phyloP scores from a whole-genome alignment of 2,329 filamentous ascomycete species.

The Scytalidium sp. region DNA sequence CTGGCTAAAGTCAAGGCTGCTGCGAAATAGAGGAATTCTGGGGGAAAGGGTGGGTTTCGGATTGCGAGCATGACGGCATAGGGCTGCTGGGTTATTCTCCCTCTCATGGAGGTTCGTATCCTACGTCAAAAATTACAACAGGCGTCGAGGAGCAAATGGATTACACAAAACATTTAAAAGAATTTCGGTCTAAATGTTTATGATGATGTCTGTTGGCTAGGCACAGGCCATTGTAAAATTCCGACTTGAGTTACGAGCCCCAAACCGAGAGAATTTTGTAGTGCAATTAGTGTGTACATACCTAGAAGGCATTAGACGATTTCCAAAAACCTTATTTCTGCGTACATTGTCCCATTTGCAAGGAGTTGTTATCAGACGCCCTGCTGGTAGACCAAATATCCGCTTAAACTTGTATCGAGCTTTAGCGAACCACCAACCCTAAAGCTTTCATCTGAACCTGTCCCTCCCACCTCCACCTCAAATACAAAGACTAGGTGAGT shows the following conservation, averaged over 20 bases:
- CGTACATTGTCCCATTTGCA: background rate
- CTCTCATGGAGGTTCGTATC: slow-evolving; percentile 61
- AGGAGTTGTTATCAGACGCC: background rate
- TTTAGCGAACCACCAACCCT: slow-evolving; percentile 8
- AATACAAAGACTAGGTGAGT: background rate
- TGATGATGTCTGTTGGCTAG: background rate
- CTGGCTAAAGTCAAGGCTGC: slow-evolving; percentile 87
- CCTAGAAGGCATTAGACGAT: background rate
- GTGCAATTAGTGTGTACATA: background rate
- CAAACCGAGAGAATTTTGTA: background rate
- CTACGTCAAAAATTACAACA: slow-evolving; percentile 56
- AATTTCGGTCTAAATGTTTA: slow-evolving; percentile 13
- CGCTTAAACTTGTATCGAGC: background rate
- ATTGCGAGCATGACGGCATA: slow-evolving; percentile 47
- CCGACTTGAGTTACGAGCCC: background rate
- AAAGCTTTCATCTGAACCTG: background rate
- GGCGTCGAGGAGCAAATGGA: slow-evolving; percentile 62
- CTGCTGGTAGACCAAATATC: background rate
- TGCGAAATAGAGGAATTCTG: slow-evolving; percentile 52
- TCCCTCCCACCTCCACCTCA: background rate
- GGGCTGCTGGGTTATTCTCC: slow-evolving; percentile 58
- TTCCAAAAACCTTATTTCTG: background rate
- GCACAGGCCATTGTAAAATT: background rate
- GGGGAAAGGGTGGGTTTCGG: slow-evolving; percentile 22
- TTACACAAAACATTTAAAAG: slow-evolving; percentile 44